Base-by-base conservation (phyloP, 495 filamentous ascomycete species). In the Barbatosphaeria neglecta region DNA sequence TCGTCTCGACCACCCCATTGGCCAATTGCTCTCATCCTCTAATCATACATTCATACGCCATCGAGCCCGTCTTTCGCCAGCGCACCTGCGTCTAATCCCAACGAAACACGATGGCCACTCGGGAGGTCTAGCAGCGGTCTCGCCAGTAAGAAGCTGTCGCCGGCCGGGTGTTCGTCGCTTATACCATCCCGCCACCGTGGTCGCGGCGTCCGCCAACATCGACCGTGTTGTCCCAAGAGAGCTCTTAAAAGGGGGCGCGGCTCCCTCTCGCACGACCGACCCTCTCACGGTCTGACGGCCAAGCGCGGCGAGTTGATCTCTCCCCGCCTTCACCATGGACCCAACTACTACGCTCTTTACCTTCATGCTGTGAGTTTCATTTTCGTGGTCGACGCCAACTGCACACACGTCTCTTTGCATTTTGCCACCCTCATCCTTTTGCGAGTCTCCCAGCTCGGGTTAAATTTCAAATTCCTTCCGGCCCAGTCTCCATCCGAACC, bases 311-410 rank as follows among this genome's bases (percentile, higher is more conserved):
- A 53, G 50, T 62, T 48, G 17, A 51, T 46, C 38, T 41, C 40
- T 31, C 11, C 43, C 23, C 42, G 31, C 44, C 28, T 41, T 44
- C 59, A 51, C 50, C 58, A 86, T 84, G 81, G 68, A 75, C 58
- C 69, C 67, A 35, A 81, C 75, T n/a, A 84, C 80, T n/a, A 83
- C 82, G 19, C 74, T 86, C 56, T 80, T 84, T 67, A 84, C 82
- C 47, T 85, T 85, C 53, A 69, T 83, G 64, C 61, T 86, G 82
- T 84, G 68, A 80, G 80, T 78, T 52, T 33, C 47, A 51, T 45
- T 53, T 49, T 35, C 43, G 73, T 59, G 73, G 71, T 51, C 72
- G 74, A n/a, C n/a, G n/a, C n/a, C n/a, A n/a, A n/a, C n/a, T n/a
- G n/a, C n/a, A n/a, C n/a, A n/a, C n/a, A n/a, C n/a, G n/a, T n/a